Base-by-base conservation (phyloP, 176 grass and related monocot genomes). In the Elaeis guineensis region DNA sequence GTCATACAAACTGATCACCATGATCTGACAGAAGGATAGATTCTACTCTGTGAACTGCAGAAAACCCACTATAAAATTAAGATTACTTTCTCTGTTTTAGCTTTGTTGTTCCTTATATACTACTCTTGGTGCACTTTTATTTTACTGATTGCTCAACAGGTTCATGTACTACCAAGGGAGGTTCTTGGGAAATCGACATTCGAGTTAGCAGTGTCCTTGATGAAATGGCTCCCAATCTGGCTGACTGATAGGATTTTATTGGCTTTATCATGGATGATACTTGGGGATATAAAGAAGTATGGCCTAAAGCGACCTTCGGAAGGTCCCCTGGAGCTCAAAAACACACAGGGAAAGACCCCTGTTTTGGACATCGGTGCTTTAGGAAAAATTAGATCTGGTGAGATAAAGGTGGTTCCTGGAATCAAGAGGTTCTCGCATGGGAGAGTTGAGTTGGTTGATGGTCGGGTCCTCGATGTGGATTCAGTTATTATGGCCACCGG, bases 401-500 rank as follows among this genome's bases (percentile, higher is more conserved):
- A 67, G 18, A 77, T 83, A 56, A 83, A 72, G 69, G 69, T 83
- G 61, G 80, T 73, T 21, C 69, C 80, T 16, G 63, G 69, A 19
- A 67, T 83, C 20, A 65, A 60, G 67, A 67, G 55, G 67, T 77
- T 82, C 64, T 18, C 59, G 22, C 30, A 16, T 16, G 14, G n/a
- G n/a, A 19, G 49, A 15, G 73, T 50, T 17, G 68, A 73, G 74
- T 62, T 83, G 56, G 57, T 72, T 0, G 68, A 83, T 32, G 73
- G 79, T 2, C 56, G 55, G 21, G 21, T 77, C 19, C 17, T 82
- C 1, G 23, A 57, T 25, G 73, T 57, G 0, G 68, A 83, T 29
- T 74, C 68, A 2, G 80, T 83, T 12, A 59, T 83, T 14, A 35
- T 83, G 24, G 80, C 80, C 19, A 83, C 73, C 14, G 80, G 80